phyloP scores from a whole-genome alignment of 371 early-diverging fungal genomes.

The Fennellomyces sp. region DNA sequence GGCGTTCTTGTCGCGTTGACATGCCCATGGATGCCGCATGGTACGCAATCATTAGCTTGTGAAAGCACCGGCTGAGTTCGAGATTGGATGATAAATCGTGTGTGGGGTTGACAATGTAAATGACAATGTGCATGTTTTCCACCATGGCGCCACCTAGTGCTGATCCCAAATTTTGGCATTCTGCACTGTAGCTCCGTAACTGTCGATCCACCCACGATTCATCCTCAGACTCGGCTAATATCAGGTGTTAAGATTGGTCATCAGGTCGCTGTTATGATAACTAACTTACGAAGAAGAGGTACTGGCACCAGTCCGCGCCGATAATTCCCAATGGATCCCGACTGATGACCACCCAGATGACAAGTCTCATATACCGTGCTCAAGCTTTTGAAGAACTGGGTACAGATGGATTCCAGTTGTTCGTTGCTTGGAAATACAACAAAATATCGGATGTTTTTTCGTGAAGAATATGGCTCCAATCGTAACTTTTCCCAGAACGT shows the following conservation, averaged over 20 bases:
- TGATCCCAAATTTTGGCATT: conserved; percentile 53
- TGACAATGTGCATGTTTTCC: conserved; percentile 47
- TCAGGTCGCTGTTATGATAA: too few species aligned
- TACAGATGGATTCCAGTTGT: conserved; percentile 39
- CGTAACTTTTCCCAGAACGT: conserved; percentile 68
- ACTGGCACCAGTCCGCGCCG: conserved; percentile 57
- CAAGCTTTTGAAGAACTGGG: conserved; percentile 57
- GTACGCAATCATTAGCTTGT: conserved; percentile 43
- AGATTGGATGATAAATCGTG: conserved; percentile 51
- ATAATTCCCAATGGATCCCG: conserved; percentile 44
- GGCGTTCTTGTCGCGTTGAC: conserved; percentile 21
- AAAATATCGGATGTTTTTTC: conserved; percentile 60
- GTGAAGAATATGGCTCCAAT: conserved; percentile 58
- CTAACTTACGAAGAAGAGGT: conserved; percentile 44
- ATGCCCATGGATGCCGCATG: conserved; percentile 16
- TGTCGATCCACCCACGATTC: conserved; percentile 42
- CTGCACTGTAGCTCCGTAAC: conserved; percentile 51
- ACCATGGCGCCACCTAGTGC: conserved; percentile 32
- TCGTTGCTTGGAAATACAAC: conserved; percentile 56
- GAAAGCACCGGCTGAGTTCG: conserved; percentile 59
- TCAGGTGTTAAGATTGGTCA: background rate
- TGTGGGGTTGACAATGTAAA: conserved; percentile 64
- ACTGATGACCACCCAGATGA: conserved; percentile 55
- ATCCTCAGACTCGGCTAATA: conserved; percentile 9
- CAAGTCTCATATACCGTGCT: conserved; percentile 57